These are phyloP conservation scores for Wolfiporia cocos DNA, from an alignment of 1,284 basidiomycete species.

Conservation along the genomic window DNA sequence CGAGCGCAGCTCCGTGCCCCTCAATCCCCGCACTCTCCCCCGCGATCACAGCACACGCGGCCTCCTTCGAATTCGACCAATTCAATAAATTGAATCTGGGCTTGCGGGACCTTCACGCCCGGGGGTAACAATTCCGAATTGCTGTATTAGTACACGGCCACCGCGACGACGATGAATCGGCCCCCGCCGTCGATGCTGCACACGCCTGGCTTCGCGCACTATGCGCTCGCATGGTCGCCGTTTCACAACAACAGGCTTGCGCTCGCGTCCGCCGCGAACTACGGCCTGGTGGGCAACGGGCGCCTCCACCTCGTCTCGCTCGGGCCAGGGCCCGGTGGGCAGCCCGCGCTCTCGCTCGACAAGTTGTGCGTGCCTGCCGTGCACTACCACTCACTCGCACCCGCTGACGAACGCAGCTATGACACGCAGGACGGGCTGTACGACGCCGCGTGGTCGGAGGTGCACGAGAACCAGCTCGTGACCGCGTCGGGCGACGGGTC, in stretches of 20 bases:
- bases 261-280: conserved; percentile 89
- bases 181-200: conserved; percentile 46
- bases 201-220: conserved; percentile 86
- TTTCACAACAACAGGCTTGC: conserved; percentile 83
- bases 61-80: too few species aligned
- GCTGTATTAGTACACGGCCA: too few species aligned
- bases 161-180: conserved; percentile 37
- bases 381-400: conserved; percentile 20
- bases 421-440: conserved; percentile 94
- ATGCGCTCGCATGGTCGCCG: conserved; percentile 86
- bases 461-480: conserved; percentile 91
- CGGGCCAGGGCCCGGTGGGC: conserved; percentile 39
- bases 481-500: conserved; percentile 90
- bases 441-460: conserved; percentile 89
- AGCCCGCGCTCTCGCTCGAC: conserved; percentile 46
- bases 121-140: too few species aligned
- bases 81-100: too few species aligned
- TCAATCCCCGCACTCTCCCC: background rate
- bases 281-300: conserved; percentile 93
- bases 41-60: too few species aligned
- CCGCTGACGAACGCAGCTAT: conserved; percentile 47
- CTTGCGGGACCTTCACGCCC: too few species aligned
- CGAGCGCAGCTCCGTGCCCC: too few species aligned
- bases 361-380: conserved; percentile 45
- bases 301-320: conserved; percentile 69